Evolutionary conservation across 1,139 yeast species (phyloP).

Genomic region (Zygosaccharomyces pseudobailii): DNA sequence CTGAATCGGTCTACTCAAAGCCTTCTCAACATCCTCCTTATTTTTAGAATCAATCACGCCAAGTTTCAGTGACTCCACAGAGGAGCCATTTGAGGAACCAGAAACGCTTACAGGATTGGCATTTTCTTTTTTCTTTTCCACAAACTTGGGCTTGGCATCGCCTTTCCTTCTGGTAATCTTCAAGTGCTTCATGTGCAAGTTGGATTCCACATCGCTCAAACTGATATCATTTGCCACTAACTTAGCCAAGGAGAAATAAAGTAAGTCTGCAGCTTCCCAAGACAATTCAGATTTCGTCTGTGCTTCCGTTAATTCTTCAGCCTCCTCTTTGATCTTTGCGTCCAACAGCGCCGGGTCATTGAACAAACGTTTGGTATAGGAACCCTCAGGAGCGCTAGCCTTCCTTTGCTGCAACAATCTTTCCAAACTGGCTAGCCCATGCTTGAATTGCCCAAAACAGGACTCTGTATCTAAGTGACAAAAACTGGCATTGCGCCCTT

Average conservation of each 20-base stretch:
- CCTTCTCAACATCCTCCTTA: conserved; percentile 46
- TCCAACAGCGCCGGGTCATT: conserved; percentile 66
- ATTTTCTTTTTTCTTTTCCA: conserved; percentile 33
- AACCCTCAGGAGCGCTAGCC: conserved; percentile 74
- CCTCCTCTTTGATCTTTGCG: conserved; percentile 93
- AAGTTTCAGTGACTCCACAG: conserved; percentile 50
- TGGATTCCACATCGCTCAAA: conserved; percentile 73
- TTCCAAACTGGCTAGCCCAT: conserved; percentile 61
- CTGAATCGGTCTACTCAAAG: conserved; percentile 84
- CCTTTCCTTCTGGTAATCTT: conserved; percentile 93
- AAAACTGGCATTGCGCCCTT: conserved; percentile 52
- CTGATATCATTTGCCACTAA: conserved; percentile 77
- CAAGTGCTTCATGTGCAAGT: conserved; percentile 74
- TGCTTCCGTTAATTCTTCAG: conserved; percentile 93
- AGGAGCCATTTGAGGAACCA: conserved; percentile 18
- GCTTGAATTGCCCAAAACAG: conserved; percentile 65
- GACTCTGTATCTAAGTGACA: conserved; percentile 78
- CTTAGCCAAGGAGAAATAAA: conserved; percentile 88
- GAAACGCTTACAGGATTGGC: conserved; percentile 15
- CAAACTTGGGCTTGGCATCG: conserved; percentile 82
- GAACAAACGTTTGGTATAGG: conserved; percentile 86
- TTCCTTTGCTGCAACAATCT: conserved; percentile 49
- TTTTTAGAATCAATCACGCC: conserved; percentile 51
- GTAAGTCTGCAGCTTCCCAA: conserved; percentile 96
- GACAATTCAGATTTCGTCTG: conserved; percentile 64